phyloP scores from a whole-genome alignment of 2,329 filamentous ascomycete genomes.

The Thielaviopsis populi region DNA sequence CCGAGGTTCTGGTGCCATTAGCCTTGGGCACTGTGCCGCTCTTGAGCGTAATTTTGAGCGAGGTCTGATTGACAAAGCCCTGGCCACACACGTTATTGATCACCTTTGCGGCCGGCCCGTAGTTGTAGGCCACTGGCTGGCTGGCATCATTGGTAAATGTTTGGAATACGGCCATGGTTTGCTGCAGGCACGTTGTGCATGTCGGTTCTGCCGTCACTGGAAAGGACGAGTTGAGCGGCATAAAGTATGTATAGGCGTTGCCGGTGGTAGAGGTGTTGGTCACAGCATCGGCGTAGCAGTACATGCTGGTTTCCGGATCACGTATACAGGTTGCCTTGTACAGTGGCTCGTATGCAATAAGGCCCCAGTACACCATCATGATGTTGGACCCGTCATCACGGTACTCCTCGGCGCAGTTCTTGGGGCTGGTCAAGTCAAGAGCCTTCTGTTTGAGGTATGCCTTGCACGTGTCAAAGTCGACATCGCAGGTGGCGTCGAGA shows the following conservation, averaged over 20 bases:
- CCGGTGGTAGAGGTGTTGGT: constrained; percentile 56
- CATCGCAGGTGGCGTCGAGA: constrained; percentile 63
- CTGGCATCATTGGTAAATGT: constrained; percentile 48
- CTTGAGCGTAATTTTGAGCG: constrained; percentile 24
- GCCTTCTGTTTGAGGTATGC: constrained; percentile 50
- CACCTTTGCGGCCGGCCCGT: constrained; percentile 53
- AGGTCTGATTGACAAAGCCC: constrained; percentile 40
- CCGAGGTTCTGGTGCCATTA: neutral
- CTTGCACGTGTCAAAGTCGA: constrained; percentile 50
- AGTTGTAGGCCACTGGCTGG: constrained; percentile 53
- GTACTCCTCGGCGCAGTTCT: constrained; percentile 61
- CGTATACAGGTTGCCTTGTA: constrained; percentile 71
- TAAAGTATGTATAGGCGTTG: constrained; percentile 70
- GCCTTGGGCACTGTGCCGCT: constrained; percentile 18
- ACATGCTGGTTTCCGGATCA: constrained; percentile 48
- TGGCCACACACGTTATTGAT: constrained; percentile 53
- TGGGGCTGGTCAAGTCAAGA: constrained; percentile 41
- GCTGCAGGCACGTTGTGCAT: constrained; percentile 60
- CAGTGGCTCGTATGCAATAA: constrained; percentile 61
- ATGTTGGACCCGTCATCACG: constrained; percentile 52
- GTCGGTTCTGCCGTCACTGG: constrained; percentile 52
- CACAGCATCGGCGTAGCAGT: constrained; percentile 72
- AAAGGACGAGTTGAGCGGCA: constrained; percentile 62
- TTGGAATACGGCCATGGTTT: constrained; percentile 72
- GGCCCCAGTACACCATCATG: constrained; percentile 56